A percentile compares a stretch with the other conserved stretches of the same genome.
Evolutionary conservation across 2,329 filamentous ascomycete genomes (phyloP).

Genomic region (Sordariomycetes sp.): DNA sequence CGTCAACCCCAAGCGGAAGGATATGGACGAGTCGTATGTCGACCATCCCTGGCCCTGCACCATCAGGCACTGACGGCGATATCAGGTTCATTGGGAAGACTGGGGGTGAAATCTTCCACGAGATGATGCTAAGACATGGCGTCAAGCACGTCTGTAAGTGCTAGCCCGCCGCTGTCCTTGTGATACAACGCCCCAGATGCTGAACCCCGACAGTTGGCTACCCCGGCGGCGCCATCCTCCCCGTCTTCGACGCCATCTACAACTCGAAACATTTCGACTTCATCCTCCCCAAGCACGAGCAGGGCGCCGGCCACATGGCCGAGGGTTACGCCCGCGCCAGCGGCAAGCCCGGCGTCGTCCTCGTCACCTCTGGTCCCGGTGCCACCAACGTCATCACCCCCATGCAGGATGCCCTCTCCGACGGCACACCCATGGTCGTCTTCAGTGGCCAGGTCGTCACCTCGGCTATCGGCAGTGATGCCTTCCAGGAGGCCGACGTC

Average conservation of each 20-base stretch:
- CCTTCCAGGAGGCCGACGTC: slow-evolving; percentile 94
- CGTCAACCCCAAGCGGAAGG: slow-evolving; percentile 41
- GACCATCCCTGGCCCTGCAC: background rate
- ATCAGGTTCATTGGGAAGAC: slow-evolving; percentile 80
- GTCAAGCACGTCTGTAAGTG: slow-evolving; percentile 90
- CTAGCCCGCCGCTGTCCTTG: slow-evolving; percentile 5
- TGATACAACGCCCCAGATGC: background rate
- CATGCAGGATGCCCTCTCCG: slow-evolving; percentile 89
- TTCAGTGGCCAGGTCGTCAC: slow-evolving; percentile 91
- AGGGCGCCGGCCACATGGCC: slow-evolving; percentile 97
- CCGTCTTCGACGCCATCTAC: slow-evolving; percentile 97
- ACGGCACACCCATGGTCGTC: slow-evolving; percentile 91
- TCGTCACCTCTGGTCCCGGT: slow-evolving; percentile 92
- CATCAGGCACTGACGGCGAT: background rate
- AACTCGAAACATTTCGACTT: slow-evolving; percentile 97
- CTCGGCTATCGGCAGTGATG: slow-evolving; percentile 81
- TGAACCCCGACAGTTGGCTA: slow-evolving; percentile 53
- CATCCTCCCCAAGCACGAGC: slow-evolving; percentile 88
- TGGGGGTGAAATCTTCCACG: slow-evolving; percentile 94
- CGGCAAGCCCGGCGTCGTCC: slow-evolving; percentile 86
- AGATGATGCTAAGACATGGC: slow-evolving; percentile 91
- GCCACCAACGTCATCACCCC: slow-evolving; percentile 95
- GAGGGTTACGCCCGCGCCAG: slow-evolving; percentile 91
- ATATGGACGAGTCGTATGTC: slow-evolving; percentile 72
- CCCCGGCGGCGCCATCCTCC: slow-evolving; percentile 89